Evolutionary conservation across 345 rosid genomes (phyloP).

Genomic region (Salix purpurea): DNA sequence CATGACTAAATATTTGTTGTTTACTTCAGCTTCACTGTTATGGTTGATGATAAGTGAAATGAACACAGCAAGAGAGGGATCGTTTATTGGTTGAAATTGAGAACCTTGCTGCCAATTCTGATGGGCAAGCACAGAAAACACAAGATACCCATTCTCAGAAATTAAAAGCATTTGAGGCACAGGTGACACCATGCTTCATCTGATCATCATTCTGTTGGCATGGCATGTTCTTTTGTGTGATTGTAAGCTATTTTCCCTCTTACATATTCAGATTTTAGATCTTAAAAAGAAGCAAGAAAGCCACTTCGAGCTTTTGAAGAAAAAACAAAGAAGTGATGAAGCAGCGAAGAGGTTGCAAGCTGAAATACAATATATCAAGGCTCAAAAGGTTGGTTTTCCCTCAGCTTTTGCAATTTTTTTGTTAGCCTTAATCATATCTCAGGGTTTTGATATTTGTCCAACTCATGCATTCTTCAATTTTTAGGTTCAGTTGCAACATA

Average conservation of each 20-base stretch:
- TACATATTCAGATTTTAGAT: conserved; percentile 56
- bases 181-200: conserved; percentile 35
- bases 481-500: conserved; percentile 95
- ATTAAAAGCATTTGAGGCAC: conserved; percentile 78
- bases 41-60: conserved; percentile 4
- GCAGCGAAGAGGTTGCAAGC: conserved; percentile 85
- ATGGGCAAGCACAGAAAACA: conserved; percentile 62
- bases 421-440: background rate
- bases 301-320: conserved; percentile 90
- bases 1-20: conserved; percentile 12
- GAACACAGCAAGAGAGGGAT: conserved; percentile 82
- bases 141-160: conserved; percentile 80
- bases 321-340: conserved; percentile 93
- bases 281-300: conserved; percentile 96
- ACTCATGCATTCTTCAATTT: conserved; percentile 3
- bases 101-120: conserved; percentile 67
- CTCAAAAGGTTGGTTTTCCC: conserved; percentile 62
- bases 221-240: background rate
- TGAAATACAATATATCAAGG: conserved; percentile 91
- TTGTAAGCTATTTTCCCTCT: conserved; percentile 8
- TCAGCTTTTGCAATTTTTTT: background rate
- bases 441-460: too few relatives aligned
- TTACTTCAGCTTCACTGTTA: background rate
- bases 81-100: conserved; percentile 78
- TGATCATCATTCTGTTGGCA: background rate